phyloP scores from a whole-genome alignment of 1,284 basidiomycete genomes.

The Prillingera fragicola region DNA sequence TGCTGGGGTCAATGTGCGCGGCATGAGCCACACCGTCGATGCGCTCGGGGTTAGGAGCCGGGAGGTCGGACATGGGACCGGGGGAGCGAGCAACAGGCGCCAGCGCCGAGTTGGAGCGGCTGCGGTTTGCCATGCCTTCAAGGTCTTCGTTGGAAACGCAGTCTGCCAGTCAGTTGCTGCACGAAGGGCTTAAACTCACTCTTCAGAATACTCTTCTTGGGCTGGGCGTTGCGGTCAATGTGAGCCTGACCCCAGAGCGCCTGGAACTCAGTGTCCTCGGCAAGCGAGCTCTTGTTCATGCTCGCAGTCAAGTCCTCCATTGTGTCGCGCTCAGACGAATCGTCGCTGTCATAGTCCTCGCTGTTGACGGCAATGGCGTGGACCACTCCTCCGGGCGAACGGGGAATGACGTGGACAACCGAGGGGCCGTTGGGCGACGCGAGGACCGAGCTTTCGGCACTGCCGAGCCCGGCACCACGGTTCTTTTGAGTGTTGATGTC shows the following conservation, averaged over 20 bases:
- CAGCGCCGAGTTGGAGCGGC: constrained; percentile 71
- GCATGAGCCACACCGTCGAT: constrained; percentile 75
- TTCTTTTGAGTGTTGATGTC: constrained; percentile 80
- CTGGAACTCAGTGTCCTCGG: constrained; percentile 53
- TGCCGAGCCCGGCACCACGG: no score
- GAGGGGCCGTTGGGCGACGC: background rate
- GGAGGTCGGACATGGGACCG: constrained; percentile 66
- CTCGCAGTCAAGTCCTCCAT: constrained; percentile 56
- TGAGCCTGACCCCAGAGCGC: constrained; percentile 59
- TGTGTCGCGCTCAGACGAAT: constrained; percentile 46
- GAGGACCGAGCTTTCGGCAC: constrained; percentile 1
- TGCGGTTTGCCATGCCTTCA: constrained; percentile 44
- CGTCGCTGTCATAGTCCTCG: constrained; percentile 59
- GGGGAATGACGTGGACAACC: constrained; percentile 1
- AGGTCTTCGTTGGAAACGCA: constrained; percentile 39
- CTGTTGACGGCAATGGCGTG: constrained; percentile 51
- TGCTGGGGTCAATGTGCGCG: constrained; percentile 28
- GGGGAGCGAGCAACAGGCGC: constrained; percentile 53
- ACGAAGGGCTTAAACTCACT: constrained; percentile 54
- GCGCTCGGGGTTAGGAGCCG: constrained; percentile 72
- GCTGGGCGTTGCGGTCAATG: constrained; percentile 60
- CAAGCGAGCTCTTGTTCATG: constrained; percentile 4
- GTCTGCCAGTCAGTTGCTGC: constrained; percentile 52
- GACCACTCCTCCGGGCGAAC: constrained; percentile 29
- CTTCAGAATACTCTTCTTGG: constrained; percentile 84